A percentile compares a stretch with the other conserved stretches of the same genome.
These are phyloP conservation scores for Plasmodium coatneyi DNA, from an alignment of 169 alveolate genomes.

Conservation along the genomic window DNA sequence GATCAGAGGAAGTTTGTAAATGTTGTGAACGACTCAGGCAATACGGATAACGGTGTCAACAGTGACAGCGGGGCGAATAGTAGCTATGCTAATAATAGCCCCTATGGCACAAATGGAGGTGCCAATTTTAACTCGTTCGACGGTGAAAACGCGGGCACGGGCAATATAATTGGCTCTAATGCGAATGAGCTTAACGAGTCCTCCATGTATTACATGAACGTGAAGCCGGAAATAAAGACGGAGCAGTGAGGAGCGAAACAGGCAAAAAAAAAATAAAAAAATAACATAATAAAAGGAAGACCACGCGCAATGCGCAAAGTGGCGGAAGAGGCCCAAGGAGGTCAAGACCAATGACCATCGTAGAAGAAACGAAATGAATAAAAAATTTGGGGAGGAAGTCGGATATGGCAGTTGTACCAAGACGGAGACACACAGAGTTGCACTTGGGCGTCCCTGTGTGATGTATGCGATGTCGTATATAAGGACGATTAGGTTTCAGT, in stretches of 20 bases:
- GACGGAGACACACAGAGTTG: neutral
- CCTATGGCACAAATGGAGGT: conserved; percentile 3
- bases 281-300: neutral
- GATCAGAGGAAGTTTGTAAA: conserved; percentile 12
- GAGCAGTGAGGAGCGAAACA: conserved; percentile 10
- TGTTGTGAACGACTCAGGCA: neutral
- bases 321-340: neutral
- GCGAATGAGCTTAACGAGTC: conserved; percentile 11
- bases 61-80: neutral
- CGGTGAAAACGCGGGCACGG: conserved; percentile 32
- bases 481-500: neutral
- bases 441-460: neutral
- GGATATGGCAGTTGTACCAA: neutral
- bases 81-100: conserved; percentile 24
- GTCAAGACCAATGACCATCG: neutral
- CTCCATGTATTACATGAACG: conserved; percentile 45
- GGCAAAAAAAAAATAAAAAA: neutral
- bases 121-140: conserved; percentile 9
- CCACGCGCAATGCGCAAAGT: neutral
- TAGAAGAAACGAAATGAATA: neutral
- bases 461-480: neutral
- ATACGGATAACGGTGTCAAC: neutral
- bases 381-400: neutral
- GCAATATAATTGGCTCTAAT: conserved; percentile 1
- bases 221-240: conserved; percentile 47